Base-by-base conservation (phyloP, 2,329 filamentous ascomycete genomes). In the Aspergillus candidus region DNA sequence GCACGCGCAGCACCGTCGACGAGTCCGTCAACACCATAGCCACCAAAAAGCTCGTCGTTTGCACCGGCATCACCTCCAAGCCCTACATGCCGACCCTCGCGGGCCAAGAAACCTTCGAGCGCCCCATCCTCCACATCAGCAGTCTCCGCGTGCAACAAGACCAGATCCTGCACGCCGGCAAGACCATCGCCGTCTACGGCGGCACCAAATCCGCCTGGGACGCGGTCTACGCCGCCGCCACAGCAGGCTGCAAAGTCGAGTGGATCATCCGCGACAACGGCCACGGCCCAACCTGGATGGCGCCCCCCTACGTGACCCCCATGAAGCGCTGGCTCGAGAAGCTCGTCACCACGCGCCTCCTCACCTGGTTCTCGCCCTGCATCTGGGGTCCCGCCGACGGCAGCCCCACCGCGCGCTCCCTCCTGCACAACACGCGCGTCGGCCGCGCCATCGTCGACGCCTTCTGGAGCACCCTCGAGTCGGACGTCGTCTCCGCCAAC, bases 301-400 rank as follows among this genome's bases (percentile, higher is more conserved):
- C 60, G 6, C 64, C 64, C 4, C 49, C 76, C 1, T 80, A 79
- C 43, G 80, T 86, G 12, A 85, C 83, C 1, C 82, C 82, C 0
- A 58, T 85, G n/a, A 82, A 82, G 60, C 75, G 74, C 46, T 80
- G 78, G 74, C 67, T 87, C 0, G 84, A 88, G 62, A 79, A 83
- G 54, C 72, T 88, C 4, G 74, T 83, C 4, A 76, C 77, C 29
- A 83, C 78, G 0, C 79, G 86, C 0, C 73, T 85, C 50, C 66
- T 89, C 41, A 84, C 80, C 2, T 88, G 83, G 80, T 80, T 90
- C 63, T 82, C 78, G 40, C 86, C 86, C 0, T 89, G 84, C 58
- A 75, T 84, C 11, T 90, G 83, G 82, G 83, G 81, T 4, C 70
- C 73, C 2, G 76, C 73, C 2, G 82, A 81, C 55, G 83, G 82